Percentiles rank a stretch among this genome's conserved stretches.
Conservation (phyloP, 2,329 filamentous ascomycete species). For the Fusarium beomiforme region DNA sequence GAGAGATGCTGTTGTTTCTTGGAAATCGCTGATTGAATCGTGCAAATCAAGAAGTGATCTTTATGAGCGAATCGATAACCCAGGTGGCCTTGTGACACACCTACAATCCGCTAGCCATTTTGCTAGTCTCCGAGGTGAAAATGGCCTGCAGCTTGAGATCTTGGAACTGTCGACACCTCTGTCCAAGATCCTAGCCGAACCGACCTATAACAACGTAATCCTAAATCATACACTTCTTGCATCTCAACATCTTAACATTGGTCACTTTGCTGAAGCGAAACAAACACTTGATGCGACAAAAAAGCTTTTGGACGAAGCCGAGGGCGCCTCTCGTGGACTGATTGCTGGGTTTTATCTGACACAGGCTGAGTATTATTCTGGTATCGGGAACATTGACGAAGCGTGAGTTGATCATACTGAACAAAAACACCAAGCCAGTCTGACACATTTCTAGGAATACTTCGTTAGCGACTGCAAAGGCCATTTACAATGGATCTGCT, state of each 20-base stretch:
- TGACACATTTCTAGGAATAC: constrained; percentile 38
- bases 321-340: constrained; percentile 52
- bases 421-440: neutral
- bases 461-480: constrained; percentile 53
- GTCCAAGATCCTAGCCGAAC: constrained; percentile 49
- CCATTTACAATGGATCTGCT: constrained; percentile 45
- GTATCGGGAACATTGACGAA: constrained; percentile 72
- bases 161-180: constrained; percentile 58
- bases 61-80: constrained; percentile 58
- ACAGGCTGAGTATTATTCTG: constrained; percentile 78
- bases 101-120: constrained; percentile 63
- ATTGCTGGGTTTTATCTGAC: constrained; percentile 71
- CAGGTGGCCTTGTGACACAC: constrained; percentile 59
- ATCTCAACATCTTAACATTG: constrained; percentile 64
- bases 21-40: constrained; percentile 55
- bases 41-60: constrained; percentile 55
- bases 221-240: constrained; percentile 60
- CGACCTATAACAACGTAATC: constrained; percentile 54
- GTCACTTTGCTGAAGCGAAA: constrained; percentile 61
- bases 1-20: constrained; percentile 53
- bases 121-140: constrained; percentile 61
- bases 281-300: constrained; percentile 67
- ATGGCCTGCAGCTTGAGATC: constrained; percentile 56
- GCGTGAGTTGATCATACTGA: constrained; percentile 53
- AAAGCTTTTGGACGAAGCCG: constrained; percentile 53